Percentiles rank a stretch among this genome's conserved stretches.
These are phyloP conservation scores for Malus hybrid DNA, from an alignment of 331 rosid genomes.

Conservation along the genomic window DNA sequence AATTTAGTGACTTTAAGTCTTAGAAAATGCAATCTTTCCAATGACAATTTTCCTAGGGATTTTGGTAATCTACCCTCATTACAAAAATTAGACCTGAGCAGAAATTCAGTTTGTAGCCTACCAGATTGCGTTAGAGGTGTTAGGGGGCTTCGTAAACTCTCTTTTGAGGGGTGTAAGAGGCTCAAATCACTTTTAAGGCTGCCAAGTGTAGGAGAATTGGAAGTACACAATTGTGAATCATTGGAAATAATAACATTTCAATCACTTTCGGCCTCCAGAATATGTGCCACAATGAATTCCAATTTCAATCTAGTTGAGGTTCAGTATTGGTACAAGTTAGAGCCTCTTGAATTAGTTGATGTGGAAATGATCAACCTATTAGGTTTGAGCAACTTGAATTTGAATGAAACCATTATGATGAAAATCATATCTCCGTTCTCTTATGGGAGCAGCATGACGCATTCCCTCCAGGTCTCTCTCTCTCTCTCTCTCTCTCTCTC, in stretches of 20 bases:
- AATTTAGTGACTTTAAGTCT: neutral
- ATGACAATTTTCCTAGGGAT: neutral
- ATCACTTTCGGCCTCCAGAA: neutral
- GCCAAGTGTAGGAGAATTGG: neutral
- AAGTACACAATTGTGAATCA: fast-evolving
- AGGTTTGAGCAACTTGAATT: neutral
- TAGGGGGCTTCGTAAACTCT: neutral
- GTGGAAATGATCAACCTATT: neutral
- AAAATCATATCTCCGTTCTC: fast-evolving
- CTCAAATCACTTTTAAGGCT: neutral
- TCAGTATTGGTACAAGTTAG: neutral
- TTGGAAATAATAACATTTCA: too few species aligned
- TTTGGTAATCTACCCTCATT: neutral
- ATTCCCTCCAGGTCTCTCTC: neutral
- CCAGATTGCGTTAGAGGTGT: neutral
- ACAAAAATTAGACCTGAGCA: neutral
- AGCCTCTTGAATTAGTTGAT: neutral
- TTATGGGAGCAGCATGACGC: fast-evolving
- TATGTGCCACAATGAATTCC: too few species aligned
- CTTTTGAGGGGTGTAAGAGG: neutral
- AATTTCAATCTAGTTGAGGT: neutral
- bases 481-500: neutral
- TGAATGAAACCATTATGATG: neutral
- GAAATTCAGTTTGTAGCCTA: neutral
- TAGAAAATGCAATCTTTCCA: neutral